Percentiles rank a stretch among this genome's conserved stretches.
These are phyloP conservation scores for Orbilia javanica DNA, from an alignment of 2,329 filamentous ascomycete species.

Conservation along the genomic window DNA sequence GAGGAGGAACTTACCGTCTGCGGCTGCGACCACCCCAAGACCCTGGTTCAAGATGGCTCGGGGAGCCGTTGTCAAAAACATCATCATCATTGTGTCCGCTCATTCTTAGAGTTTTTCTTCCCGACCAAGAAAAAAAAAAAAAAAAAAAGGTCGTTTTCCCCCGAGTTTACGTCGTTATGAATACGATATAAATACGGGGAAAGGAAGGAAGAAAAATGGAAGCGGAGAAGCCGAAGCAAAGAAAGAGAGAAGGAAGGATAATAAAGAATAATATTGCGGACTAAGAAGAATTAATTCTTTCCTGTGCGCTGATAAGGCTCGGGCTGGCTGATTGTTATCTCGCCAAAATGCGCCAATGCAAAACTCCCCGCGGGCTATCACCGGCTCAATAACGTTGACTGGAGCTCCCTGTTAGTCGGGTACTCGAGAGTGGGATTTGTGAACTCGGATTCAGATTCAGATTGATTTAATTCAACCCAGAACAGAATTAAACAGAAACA, in stretches of 20 bases:
- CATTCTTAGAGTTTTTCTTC: slow-evolving; percentile 26
- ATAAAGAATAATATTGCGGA: slow-evolving; percentile 15
- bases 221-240: slow-evolving; percentile 20
- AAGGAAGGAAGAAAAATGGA: slow-evolving; percentile 9
- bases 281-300: slow-evolving; percentile 30
- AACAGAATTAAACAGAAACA: too few species aligned
- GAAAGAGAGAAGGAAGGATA: background rate
- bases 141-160: background rate
- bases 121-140: background rate
- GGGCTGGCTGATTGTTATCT: slow-evolving; percentile 21
- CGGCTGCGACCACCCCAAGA: slow-evolving; percentile 47
- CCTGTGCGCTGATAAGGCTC: slow-evolving; percentile 6
- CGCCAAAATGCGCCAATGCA: slow-evolving; percentile 17
- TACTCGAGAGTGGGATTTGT: background rate
- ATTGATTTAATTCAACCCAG: background rate
- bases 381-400: slow-evolving; percentile 15
- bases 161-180: slow-evolving; percentile 12
- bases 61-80: slow-evolving; percentile 40
- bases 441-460: background rate
- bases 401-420: slow-evolving; percentile 4
- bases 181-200: slow-evolving; percentile 9
- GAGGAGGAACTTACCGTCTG: slow-evolving; percentile 37
- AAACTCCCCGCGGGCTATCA: slow-evolving; percentile 53
- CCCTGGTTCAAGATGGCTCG: slow-evolving; percentile 41
- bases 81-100: slow-evolving; percentile 38